Percentiles rank a stretch among this genome's conserved stretches.
phyloP scores from a whole-genome alignment of 2,329 filamentous ascomycete species.

The Juglanconis oblonga region DNA sequence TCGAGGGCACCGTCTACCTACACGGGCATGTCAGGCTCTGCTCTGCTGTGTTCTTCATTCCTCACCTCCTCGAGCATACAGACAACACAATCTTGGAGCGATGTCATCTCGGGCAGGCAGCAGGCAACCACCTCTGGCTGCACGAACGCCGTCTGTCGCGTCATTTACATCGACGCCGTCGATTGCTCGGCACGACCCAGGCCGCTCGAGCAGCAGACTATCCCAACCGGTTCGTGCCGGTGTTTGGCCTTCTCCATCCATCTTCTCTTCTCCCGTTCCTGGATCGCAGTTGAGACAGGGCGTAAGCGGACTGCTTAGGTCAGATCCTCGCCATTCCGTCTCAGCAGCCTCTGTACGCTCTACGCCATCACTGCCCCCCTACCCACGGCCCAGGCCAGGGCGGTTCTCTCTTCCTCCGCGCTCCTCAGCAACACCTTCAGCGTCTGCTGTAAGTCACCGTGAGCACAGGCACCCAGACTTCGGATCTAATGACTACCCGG shows the following conservation, averaged over 20 bases:
- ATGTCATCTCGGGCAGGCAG: slow-evolving; percentile 1
- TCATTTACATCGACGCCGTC: neutral
- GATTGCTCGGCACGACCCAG: neutral
- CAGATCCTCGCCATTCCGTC: neutral
- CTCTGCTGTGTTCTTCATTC: neutral
- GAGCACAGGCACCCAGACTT: neutral
- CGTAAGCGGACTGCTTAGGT: neutral
- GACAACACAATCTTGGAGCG: neutral
- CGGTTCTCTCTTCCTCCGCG: neutral
- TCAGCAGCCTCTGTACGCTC: slow-evolving; percentile 1
- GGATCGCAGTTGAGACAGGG: neutral
- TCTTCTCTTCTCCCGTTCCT: slow-evolving; percentile 7
- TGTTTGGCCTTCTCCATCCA: slow-evolving; percentile 8
- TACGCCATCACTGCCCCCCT: slow-evolving; percentile 9
- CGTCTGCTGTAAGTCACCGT: neutral
- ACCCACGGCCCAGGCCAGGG: neutral
- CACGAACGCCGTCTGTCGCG: slow-evolving; percentile 7
- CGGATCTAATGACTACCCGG: neutral
- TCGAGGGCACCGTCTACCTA: too few species aligned
- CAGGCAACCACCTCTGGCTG: slow-evolving; percentile 1
- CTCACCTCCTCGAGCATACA: neutral
- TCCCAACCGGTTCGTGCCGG: neutral
- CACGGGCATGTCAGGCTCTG: too few species aligned
- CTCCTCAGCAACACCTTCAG: neutral
- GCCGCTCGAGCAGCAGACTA: slow-evolving; percentile 2